phyloP scores from a whole-genome alignment of 331 rosid species.

The Quercus tomentella region DNA sequence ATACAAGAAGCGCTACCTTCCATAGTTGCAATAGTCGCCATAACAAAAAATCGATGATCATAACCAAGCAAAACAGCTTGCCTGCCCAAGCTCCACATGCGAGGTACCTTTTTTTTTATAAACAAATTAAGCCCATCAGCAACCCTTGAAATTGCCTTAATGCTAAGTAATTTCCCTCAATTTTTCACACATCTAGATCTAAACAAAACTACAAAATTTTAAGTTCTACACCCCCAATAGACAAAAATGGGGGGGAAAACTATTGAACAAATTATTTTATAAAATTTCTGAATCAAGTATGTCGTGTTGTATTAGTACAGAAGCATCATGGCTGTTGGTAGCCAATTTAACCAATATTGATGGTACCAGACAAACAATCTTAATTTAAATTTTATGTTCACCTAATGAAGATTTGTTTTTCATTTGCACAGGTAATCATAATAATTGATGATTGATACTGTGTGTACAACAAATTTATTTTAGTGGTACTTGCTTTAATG shows the following conservation, averaged over 20 bases:
- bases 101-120: constrained; percentile 67
- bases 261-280: background rate
- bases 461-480: background rate
- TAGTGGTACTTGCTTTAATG: background rate
- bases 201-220: too few relatives aligned
- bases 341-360: background rate
- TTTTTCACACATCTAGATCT: too few relatives aligned
- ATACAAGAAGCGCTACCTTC: constrained; percentile 46
- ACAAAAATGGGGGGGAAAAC: too few relatives aligned
- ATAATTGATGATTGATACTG: background rate
- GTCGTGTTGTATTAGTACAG: background rate
- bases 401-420: background rate
- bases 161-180: too few relatives aligned
- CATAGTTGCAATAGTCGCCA: constrained; percentile 72
- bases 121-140: constrained; percentile 19
- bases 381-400: background rate
- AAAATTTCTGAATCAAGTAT: background rate
- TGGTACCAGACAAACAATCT: background rate
- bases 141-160: background rate
- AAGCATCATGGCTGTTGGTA: background rate
- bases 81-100: constrained; percentile 89
- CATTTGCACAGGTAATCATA: background rate
- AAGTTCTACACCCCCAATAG: too few relatives aligned
- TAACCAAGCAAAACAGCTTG: constrained; percentile 82
- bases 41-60: constrained; percentile 73